A percentile compares a stretch with the other conserved stretches of the same genome.
Conservation (phyloP, 2,329 filamentous ascomycete species). For the Paracorniculantispora psalliotae region DNA sequence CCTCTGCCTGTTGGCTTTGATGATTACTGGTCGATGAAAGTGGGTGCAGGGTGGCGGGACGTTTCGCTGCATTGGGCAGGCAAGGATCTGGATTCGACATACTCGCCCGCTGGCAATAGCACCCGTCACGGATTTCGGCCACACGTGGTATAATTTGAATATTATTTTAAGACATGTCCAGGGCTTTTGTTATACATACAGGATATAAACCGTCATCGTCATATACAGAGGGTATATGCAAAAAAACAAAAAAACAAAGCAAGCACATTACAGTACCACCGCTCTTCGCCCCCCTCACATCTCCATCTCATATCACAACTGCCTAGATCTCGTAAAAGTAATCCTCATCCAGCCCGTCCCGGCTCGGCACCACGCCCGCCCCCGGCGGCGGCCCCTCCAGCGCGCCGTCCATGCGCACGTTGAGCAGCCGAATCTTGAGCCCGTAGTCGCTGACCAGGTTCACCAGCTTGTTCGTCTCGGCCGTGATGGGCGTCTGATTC, state of each 20-base stretch:
- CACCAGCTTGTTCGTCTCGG: conserved; percentile 88
- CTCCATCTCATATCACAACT: conserved; percentile 5
- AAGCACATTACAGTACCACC: background rate
- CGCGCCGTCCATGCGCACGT: conserved; percentile 77
- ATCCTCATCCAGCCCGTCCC: conserved; percentile 84
- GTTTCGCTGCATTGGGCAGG: too few species aligned
- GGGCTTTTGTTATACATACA: background rate
- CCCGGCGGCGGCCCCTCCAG: conserved; percentile 65
- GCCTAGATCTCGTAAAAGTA: conserved; percentile 81
- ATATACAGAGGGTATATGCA: conserved; percentile 14
- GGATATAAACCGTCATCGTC: background rate
- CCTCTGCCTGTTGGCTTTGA: too few species aligned
- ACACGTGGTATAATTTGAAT: background rate
- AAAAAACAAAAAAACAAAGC: conserved; percentile 6
- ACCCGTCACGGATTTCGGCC: too few species aligned
- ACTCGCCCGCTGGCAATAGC: too few species aligned
- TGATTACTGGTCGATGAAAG: too few species aligned
- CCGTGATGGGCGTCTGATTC: conserved; percentile 93
- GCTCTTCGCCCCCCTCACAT: too few species aligned
- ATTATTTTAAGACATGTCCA: background rate
- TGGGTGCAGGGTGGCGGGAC: too few species aligned
- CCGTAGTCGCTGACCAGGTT: conserved; percentile 84
- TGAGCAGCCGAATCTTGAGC: conserved; percentile 85
- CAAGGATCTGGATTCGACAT: too few species aligned
- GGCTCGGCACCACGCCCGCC: conserved; percentile 69